Evolutionary conservation across 495 filamentous ascomycete genomes (phyloP).

Genomic region (Astrothelium subdiscretum): DNA sequence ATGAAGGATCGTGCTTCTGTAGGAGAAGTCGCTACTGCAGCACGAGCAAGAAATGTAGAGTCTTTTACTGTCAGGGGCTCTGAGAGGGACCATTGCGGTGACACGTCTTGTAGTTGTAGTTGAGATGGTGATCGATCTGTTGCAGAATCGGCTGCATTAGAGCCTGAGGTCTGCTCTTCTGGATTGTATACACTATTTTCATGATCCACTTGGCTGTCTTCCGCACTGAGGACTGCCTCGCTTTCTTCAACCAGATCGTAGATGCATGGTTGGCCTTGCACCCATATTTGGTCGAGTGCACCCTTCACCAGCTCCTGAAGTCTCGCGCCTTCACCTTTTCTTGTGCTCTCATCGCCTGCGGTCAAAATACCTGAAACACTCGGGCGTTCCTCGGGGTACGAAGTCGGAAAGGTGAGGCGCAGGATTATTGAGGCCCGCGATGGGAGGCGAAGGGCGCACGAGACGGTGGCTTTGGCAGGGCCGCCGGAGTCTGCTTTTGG

Average conservation of each 20-base stretch:
- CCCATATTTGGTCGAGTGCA: conserved; percentile 52
- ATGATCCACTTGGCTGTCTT: conserved; percentile 7
- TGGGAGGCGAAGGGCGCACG: conserved; percentile 34
- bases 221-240: conserved; percentile 25
- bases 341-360: conserved; percentile 32
- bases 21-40: conserved; percentile 51
- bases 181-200: conserved; percentile 7
- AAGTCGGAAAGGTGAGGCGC: conserved; percentile 44
- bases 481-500: conserved; percentile 20
- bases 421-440: conserved; percentile 35
- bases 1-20: conserved; percentile 58
- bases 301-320: conserved; percentile 55
- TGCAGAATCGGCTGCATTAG: background rate
- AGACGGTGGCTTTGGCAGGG: conserved; percentile 22
- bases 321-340: conserved; percentile 55
- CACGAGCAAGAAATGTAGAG: conserved; percentile 76
- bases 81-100: conserved; percentile 34
- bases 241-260: conserved; percentile 74
- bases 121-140: background rate
- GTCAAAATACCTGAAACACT: conserved; percentile 56
- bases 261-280: conserved; percentile 68
- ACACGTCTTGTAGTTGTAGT: conserved; percentile 4
- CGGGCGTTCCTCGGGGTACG: conserved; percentile 65
- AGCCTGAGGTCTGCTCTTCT: background rate
- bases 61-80: conserved; percentile 66